phyloP scores from a whole-genome alignment of 164 flowering plant species.

The Taxillus chinensis region DNA sequence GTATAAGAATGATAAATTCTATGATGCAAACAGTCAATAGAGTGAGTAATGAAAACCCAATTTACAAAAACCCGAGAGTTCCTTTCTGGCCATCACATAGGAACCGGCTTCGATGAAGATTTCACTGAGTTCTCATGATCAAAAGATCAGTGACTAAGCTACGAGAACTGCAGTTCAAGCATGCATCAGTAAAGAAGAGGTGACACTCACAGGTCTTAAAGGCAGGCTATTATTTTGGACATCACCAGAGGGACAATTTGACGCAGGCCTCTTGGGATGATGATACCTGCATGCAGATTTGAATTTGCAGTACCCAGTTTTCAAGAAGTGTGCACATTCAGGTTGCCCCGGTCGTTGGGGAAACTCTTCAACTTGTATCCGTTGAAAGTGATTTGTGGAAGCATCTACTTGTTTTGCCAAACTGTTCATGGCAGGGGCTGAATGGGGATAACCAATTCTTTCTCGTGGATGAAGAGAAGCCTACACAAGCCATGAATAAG shows the following conservation, averaged over 20 bases:
- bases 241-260: background rate
- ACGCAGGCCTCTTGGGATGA: constrained; percentile 9
- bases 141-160: no score
- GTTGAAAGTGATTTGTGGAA: background rate
- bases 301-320: constrained; percentile 13
- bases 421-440: background rate
- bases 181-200: no score
- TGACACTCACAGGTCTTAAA: background rate
- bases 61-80: no score
- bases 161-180: no score
- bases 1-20: no score
- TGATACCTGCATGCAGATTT: constrained; percentile 15
- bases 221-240: background rate
- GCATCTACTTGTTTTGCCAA: background rate
- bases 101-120: no score
- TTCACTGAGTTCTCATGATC: no score
- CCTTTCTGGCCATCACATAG: no score
- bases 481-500: background rate
- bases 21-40: no score
- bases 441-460: background rate
- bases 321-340: constrained; percentile 14
- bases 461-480: background rate
- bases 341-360: constrained; percentile 17
- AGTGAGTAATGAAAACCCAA: no score
- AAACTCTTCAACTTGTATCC: constrained; percentile 9